Evolutionary conservation across 257 asterid species (phyloP).

Genomic region (Hygrophila difformis): DNA sequence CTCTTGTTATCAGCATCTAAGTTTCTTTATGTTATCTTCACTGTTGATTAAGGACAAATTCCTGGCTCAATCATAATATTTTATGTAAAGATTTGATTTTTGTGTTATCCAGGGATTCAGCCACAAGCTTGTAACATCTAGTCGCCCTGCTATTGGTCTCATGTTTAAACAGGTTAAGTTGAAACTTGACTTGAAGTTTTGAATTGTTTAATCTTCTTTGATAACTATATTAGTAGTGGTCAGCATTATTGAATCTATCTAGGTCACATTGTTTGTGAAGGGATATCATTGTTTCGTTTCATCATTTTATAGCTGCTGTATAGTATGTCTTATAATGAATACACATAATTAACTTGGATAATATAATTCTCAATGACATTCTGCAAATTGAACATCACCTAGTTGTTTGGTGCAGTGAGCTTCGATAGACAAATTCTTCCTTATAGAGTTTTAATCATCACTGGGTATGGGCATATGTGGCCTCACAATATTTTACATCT

Average conservation of each 20-base stretch:
- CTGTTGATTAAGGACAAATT: no score
- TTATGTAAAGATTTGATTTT: conserved; percentile 1
- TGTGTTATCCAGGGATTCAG: conserved; percentile 74
- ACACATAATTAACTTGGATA: no score
- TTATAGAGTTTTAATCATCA: background rate
- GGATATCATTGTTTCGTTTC: no score
- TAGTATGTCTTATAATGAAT: no score
- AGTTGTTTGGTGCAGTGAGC: background rate
- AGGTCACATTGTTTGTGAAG: no score
- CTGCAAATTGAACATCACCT: no score
- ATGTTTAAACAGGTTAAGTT: conserved; percentile 86
- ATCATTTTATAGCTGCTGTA: no score
- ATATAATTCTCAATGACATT: no score
- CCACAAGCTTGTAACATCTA: conserved; percentile 80
- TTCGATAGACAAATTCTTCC: background rate
- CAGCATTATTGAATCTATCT: no score
- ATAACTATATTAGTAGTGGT: background rate
- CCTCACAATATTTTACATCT: no score
- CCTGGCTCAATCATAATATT: background rate
- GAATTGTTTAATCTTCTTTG: background rate
- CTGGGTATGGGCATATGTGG: no score
- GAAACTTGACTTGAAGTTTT: conserved; percentile 8
- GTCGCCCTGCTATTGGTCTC: conserved; percentile 86
- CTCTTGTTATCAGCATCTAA: background rate
- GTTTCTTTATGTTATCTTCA: background rate